Percentiles rank a stretch among this genome's conserved stretches.
phyloP scores from a whole-genome alignment of 2,329 filamentous ascomycete species.

The Pleurostoma richardsiae region DNA sequence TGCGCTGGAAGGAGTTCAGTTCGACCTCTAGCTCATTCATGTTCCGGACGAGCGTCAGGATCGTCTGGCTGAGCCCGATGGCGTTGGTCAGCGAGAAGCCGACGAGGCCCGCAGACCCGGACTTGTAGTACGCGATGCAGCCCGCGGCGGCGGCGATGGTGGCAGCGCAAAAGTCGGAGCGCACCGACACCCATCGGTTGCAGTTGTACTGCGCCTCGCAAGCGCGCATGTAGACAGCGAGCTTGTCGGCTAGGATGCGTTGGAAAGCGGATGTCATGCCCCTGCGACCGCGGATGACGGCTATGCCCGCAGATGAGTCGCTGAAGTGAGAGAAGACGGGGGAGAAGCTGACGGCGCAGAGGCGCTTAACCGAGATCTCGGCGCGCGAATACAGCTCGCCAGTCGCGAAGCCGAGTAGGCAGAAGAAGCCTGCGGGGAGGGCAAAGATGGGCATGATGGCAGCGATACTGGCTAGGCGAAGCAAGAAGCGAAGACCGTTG shows the following conservation, averaged over 20 bases:
- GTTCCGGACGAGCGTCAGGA: slow-evolving; percentile 83
- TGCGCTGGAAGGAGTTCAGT: slow-evolving; percentile 91
- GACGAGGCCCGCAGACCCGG: slow-evolving; percentile 73
- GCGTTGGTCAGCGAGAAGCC: slow-evolving; percentile 72
- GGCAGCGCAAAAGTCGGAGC: slow-evolving; percentile 80
- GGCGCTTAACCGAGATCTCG: slow-evolving; percentile 23
- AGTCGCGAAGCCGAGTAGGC: slow-evolving; percentile 78
- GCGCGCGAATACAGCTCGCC: slow-evolving; percentile 41
- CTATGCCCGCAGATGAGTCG: slow-evolving; percentile 19
- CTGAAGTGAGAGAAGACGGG: slow-evolving; percentile 25
- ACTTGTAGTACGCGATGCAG: slow-evolving; percentile 73
- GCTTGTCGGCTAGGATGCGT: slow-evolving; percentile 18
- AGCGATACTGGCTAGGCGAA: slow-evolving; percentile 78
- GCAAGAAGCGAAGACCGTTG: slow-evolving; percentile 57
- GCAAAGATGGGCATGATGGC: slow-evolving; percentile 76
- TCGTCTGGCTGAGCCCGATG: slow-evolving; percentile 86
- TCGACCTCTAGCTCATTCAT: slow-evolving; percentile 78
- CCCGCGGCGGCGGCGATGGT: slow-evolving; percentile 85
- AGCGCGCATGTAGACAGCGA: slow-evolving; percentile 21
- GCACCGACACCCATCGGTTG: slow-evolving; percentile 88
- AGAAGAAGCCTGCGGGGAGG: slow-evolving; percentile 75
- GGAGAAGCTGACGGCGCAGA: slow-evolving; percentile 19
- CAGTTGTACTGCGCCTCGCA: slow-evolving; percentile 45
- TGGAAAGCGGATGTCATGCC: slow-evolving; percentile 19
- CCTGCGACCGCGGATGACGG: slow-evolving; percentile 21